Evolutionary conservation across 768 basidiomycete species (phyloP).

Genomic region (Boletus patriciae): DNA sequence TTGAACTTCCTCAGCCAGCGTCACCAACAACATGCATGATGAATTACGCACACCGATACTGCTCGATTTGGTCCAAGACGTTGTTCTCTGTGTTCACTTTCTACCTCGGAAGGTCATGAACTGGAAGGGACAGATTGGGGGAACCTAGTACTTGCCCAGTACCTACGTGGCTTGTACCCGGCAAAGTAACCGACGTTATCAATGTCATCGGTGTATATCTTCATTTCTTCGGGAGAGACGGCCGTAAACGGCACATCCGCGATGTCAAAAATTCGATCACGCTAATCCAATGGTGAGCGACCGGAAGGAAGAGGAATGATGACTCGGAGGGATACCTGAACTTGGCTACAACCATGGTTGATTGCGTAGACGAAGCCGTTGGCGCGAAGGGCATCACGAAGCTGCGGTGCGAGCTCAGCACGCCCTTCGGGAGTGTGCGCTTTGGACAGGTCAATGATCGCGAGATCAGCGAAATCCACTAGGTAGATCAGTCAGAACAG

Average conservation of each 20-base stretch:
- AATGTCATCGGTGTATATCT: slow-evolving; percentile 36
- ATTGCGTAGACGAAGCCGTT: slow-evolving; percentile 44
- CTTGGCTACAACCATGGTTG: slow-evolving; percentile 40
- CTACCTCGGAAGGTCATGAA: slow-evolving; percentile 30
- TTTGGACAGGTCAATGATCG: slow-evolving; percentile 51
- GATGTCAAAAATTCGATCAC: slow-evolving; percentile 47
- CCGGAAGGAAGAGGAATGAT: neutral
- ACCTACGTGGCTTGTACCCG: slow-evolving; percentile 50
- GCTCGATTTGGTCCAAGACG: slow-evolving; percentile 62
- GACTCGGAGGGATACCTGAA: slow-evolving; percentile 32
- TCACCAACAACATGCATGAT: neutral
- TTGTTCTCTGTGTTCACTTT: slow-evolving; percentile 50
- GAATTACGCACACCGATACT: slow-evolving; percentile 50
- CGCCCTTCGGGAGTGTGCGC: slow-evolving; percentile 42
- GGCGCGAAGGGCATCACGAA: slow-evolving; percentile 46
- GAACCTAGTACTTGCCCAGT: slow-evolving; percentile 42
- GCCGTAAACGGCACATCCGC: slow-evolving; percentile 45
- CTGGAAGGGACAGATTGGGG: neutral
- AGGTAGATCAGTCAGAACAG: slow-evolving; percentile 26
- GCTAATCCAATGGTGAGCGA: slow-evolving; percentile 33
- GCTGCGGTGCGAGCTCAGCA: slow-evolving; percentile 39
- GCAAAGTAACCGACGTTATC: slow-evolving; percentile 46
- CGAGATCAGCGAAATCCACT: slow-evolving; percentile 52
- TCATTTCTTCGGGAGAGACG: slow-evolving; percentile 44
- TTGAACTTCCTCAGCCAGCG: slow-evolving; percentile 16